Percentiles rank a stretch among this genome's conserved stretches.
Evolutionary conservation across 164 flowering plant species (phyloP).

Genomic region (Taxillus chinensis): DNA sequence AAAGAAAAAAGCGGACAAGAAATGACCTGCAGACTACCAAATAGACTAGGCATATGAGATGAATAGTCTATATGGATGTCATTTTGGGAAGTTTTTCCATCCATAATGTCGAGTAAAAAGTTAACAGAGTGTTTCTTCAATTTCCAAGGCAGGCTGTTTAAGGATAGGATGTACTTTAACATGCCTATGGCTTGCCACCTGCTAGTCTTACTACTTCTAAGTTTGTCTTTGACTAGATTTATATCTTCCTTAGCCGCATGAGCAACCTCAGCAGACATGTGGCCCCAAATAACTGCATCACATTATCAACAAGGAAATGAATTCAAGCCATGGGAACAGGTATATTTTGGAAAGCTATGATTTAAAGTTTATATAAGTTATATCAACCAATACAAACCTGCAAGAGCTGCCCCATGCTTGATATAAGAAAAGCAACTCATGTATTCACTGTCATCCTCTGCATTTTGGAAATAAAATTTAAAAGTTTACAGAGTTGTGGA

Average conservation of each 20-base stretch:
- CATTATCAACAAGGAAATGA: conserved; percentile 6
- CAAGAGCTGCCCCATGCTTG: conserved; percentile 65
- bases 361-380: neutral
- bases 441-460: conserved; percentile 49
- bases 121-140: conserved; percentile 51
- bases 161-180: conserved; percentile 47
- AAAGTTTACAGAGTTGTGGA: neutral
- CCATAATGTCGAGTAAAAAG: conserved; percentile 47
- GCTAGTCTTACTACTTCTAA: conserved; percentile 34
- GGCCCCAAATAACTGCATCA: conserved; percentile 70
- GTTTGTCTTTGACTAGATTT: conserved; percentile 31
- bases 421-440: conserved; percentile 40
- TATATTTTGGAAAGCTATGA: neutral
- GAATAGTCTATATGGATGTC: conserved; percentile 33
- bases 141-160: conserved; percentile 45
- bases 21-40: conserved; percentile 63
- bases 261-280: conserved; percentile 43
- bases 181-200: conserved; percentile 77
- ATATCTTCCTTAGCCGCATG: conserved; percentile 46
- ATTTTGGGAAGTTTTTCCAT: conserved; percentile 17
- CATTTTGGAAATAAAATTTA: neutral
- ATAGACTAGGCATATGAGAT: conserved; percentile 35
- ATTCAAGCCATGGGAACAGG: neutral
- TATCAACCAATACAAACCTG: conserved; percentile 35
- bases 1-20: conserved; percentile 2